Percentiles rank a stretch among this genome's conserved stretches.
These are phyloP conservation scores for Syzygium syzygioides DNA, from an alignment of 441 rosid genomes.

Conservation along the genomic window DNA sequence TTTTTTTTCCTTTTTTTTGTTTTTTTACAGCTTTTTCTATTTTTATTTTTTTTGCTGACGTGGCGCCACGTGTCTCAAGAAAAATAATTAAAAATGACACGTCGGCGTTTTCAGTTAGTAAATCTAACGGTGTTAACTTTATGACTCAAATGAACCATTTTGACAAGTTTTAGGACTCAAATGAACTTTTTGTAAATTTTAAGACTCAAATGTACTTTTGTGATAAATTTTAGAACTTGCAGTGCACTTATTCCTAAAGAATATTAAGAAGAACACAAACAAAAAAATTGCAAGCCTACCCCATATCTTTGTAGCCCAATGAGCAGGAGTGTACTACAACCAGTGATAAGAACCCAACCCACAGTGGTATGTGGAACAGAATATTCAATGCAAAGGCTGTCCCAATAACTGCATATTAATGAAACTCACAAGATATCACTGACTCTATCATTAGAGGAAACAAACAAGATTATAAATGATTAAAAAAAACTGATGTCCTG, in stretches of 20 bases:
- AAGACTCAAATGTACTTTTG: too few relatives aligned
- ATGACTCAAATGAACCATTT: too few relatives aligned
- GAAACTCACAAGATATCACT: background rate
- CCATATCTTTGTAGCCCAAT: conserved; percentile 12
- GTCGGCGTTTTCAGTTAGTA: too few relatives aligned
- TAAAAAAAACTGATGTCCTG: background rate
- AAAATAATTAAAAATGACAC: too few relatives aligned
- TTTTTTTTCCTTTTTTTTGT: too few relatives aligned
- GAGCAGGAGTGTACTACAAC: conserved; percentile 10
- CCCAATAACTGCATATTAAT: conserved; percentile 4
- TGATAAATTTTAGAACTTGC: too few relatives aligned
- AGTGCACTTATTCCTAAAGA: background rate
- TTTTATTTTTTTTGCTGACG: too few relatives aligned
- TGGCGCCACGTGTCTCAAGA: too few relatives aligned
- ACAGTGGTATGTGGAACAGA: conserved; percentile 6
- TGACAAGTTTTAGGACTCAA: too few relatives aligned
- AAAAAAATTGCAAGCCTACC: background rate
- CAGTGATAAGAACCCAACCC: conserved; percentile 11
- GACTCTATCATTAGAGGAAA: background rate
- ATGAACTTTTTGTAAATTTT: too few relatives aligned
- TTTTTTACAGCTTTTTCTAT: too few relatives aligned
- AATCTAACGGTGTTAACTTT: too few relatives aligned
- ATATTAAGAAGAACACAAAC: background rate
- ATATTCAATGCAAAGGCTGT: conserved; percentile 15
- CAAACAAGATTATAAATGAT: background rate